phyloP scores from a whole-genome alignment of 352 stramenopile genomes.

The Phytophthora podocarpi region DNA sequence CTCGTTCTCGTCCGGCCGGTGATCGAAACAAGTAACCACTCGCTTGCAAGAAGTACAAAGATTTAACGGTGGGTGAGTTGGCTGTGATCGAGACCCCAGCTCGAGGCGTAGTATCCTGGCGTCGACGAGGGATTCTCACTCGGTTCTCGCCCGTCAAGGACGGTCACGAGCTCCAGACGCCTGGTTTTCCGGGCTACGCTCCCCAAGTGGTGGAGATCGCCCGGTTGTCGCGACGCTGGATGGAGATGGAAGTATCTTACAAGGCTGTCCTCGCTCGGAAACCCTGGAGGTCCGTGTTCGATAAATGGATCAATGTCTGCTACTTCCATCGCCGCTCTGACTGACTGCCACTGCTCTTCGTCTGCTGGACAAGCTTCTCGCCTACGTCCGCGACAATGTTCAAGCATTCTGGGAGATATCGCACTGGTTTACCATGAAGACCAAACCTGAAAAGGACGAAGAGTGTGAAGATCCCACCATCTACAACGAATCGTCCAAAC shows the following conservation, averaged over 20 bases:
- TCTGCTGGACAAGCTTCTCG: not conserved
- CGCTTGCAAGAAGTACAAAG: not conserved
- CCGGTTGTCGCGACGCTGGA: not conserved
- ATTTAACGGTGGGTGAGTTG: not conserved
- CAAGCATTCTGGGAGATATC: not conserved
- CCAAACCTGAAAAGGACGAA: not conserved
- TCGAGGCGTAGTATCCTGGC: not conserved
- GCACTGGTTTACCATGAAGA: slow-evolving; percentile 1
- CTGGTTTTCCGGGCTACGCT: not conserved
- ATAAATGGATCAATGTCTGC: not conserved
- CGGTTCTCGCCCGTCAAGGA: not conserved
- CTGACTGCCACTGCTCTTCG: not conserved
- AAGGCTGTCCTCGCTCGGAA: not conserved
- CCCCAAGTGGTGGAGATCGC: not conserved
- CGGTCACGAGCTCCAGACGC: too few species aligned
- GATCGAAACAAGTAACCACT: not conserved
- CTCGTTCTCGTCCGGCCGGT: not conserved
- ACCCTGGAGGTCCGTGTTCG: not conserved
- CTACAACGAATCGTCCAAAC: not conserved
- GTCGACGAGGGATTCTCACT: not conserved
- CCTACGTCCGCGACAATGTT: not conserved
- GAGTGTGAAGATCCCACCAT: not conserved
- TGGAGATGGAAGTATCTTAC: not conserved
- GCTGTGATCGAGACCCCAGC: not conserved
- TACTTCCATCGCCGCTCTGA: not conserved